Evolutionary conservation across 805 yeast species (phyloP).

Genomic region (Candida glaebosa): DNA sequence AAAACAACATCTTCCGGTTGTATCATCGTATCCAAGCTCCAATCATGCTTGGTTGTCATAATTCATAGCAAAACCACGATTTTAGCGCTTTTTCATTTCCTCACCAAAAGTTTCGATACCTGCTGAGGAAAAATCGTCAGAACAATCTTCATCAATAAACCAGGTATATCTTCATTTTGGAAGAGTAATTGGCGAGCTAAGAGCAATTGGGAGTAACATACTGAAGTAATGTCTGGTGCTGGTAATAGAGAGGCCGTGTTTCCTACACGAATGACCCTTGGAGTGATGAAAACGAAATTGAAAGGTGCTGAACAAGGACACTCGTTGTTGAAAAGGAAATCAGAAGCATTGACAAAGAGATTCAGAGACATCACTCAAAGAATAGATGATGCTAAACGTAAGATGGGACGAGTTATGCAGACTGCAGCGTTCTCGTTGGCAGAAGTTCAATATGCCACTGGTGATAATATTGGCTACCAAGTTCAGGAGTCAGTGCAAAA

Average conservation of each 20-base stretch:
- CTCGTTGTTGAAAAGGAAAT: constrained; percentile 86
- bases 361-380: constrained; percentile 93
- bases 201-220: neutral
- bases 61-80: neutral
- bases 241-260: constrained; percentile 91
- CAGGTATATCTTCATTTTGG: neutral
- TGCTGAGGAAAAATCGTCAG: neutral
- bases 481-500: constrained; percentile 90
- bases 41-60: constrained; percentile 12
- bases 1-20: constrained; percentile 25
- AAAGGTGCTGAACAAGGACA: constrained; percentile 98
- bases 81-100: too few species aligned
- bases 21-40: constrained; percentile 15
- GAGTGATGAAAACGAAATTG: constrained; percentile 89
- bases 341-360: constrained; percentile 94
- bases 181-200: neutral
- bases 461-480: constrained; percentile 92
- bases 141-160: neutral
- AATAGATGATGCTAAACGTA: constrained; percentile 91
- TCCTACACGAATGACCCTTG: constrained; percentile 97
- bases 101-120: neutral
- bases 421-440: constrained; percentile 97
- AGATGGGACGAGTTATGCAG: constrained; percentile 98
- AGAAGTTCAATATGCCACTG: constrained; percentile 96
- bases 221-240: constrained; percentile 54